Percentiles rank a stretch among this genome's conserved stretches.
Evolutionary conservation across 257 asterid species (phyloP).

Genomic region (Ballota nigra): DNA sequence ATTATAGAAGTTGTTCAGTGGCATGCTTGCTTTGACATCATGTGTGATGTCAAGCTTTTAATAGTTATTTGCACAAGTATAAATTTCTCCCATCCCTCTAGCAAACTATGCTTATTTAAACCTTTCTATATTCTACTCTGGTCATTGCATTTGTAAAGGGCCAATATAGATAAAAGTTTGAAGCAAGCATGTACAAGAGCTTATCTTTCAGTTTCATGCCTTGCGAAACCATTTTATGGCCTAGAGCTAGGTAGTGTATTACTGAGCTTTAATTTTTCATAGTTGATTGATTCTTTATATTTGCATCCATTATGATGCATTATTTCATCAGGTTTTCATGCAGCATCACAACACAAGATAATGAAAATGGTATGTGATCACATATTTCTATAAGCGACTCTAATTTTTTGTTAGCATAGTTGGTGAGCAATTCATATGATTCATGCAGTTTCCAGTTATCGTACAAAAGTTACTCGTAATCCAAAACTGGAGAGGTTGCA

Average conservation of each 20-base stretch:
- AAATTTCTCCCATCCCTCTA: constrained; percentile 13
- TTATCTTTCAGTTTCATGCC: constrained; percentile 34
- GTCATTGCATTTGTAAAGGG: constrained; percentile 11
- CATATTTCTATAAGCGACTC: background rate
- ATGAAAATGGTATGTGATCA: constrained; percentile 33
- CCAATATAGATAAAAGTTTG: constrained; percentile 14
- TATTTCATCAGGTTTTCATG: constrained; percentile 24
- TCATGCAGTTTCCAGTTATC: constrained; percentile 44
- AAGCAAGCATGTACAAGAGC: constrained; percentile 28
- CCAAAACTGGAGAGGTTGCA: constrained; percentile 70
- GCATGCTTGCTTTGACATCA: constrained; percentile 23
- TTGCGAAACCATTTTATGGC: constrained; percentile 37
- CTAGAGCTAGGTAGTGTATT: constrained; percentile 46
- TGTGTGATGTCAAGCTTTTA: constrained; percentile 10
- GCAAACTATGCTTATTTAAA: constrained; percentile 17
- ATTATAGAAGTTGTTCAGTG: constrained; percentile 13
- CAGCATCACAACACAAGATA: constrained; percentile 39
- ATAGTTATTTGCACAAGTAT: constrained; percentile 11
- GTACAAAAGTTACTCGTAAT: constrained; percentile 75
- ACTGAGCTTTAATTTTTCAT: background rate
- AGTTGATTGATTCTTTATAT: background rate
- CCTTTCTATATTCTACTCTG: background rate
- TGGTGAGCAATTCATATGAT: constrained; percentile 6
- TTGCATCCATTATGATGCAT: constrained; percentile 2
- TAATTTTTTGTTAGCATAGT: background rate